A percentile compares a stretch with the other conserved stretches of the same genome.
Conservation (phyloP, 1,139 yeast species). For the Hanseniaspora gamundiae region DNA sequence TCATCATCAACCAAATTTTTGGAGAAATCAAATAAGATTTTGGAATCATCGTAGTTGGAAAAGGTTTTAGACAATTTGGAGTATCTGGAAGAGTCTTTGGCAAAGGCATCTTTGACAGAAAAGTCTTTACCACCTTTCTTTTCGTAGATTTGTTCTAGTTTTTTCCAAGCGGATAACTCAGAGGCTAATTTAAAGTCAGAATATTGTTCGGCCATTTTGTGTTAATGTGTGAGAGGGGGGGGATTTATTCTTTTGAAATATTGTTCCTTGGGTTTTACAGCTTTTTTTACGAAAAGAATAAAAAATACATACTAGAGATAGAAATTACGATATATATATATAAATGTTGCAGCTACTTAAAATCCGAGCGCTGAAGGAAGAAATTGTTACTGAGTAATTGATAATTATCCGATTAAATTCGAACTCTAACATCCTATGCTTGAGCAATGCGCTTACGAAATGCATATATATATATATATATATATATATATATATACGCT, state of each 20-base stretch:
- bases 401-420: too few relatives aligned
- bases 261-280: background rate
- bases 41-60: constrained; percentile 71
- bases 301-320: too few relatives aligned
- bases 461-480: too few relatives aligned
- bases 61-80: constrained; percentile 66
- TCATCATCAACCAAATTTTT: constrained; percentile 87
- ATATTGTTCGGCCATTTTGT: constrained; percentile 20
- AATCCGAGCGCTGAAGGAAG: too few relatives aligned
- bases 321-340: too few relatives aligned
- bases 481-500: too few relatives aligned
- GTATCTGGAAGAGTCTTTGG: constrained; percentile 61
- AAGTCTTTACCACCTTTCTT: constrained; percentile 57
- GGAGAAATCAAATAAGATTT: constrained; percentile 87
- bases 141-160: constrained; percentile 60
- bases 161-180: constrained; percentile 77
- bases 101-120: constrained; percentile 67
- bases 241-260: constrained; percentile 1
- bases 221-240: background rate
- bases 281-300: too few relatives aligned
- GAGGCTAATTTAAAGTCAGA: constrained; percentile 53
- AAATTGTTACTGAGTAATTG: too few relatives aligned
- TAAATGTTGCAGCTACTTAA: too few relatives aligned
- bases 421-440: too few relatives aligned
- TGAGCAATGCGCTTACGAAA: too few relatives aligned